Evolutionary conservation across 345 rosid genomes (phyloP).

Genomic region (Sonneratia caseolaris): DNA sequence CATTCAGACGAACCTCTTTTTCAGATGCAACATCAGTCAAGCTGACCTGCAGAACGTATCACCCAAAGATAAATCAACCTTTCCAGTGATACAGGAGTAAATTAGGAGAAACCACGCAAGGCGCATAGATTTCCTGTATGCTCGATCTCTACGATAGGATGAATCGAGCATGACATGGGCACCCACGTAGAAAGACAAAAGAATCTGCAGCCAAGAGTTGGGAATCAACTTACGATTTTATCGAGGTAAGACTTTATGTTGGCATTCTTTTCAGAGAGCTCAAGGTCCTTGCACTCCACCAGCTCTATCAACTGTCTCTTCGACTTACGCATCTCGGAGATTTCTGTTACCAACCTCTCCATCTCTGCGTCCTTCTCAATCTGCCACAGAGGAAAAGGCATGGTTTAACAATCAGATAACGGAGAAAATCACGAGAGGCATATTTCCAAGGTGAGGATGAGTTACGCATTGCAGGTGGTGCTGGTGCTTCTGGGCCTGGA

Average conservation of each 20-base stretch:
- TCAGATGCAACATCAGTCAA: slow-evolving; percentile 55
- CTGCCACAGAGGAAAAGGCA: slow-evolving; percentile 22
- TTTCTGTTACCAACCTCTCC: slow-evolving; percentile 62
- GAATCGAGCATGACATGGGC: not conserved
- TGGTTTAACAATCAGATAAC: not conserved
- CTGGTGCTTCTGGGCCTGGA: slow-evolving; percentile 76
- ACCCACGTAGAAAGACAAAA: not conserved
- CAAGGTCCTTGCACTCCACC: slow-evolving; percentile 72
- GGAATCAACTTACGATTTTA: slow-evolving; percentile 46
- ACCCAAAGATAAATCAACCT: not conserved
- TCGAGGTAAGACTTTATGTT: slow-evolving; percentile 64
- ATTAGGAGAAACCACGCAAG: not conserved
- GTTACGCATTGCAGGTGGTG: slow-evolving; percentile 61
- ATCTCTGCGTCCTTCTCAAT: slow-evolving; percentile 76
- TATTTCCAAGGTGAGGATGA: not conserved
- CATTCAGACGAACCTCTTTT: slow-evolving; percentile 57
- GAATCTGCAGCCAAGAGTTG: not conserved
- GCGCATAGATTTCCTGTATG: not conserved
- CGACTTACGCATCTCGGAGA: slow-evolving; percentile 67
- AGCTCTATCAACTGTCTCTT: slow-evolving; percentile 77
- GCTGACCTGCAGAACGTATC: slow-evolving; percentile 35
- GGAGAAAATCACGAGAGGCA: not conserved
- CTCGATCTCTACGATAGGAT: not conserved
- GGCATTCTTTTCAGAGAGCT: slow-evolving; percentile 71
- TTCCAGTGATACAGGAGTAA: not conserved